phyloP scores from a whole-genome alignment of 169 alveolate species.

The Plasmodium berghei region DNA sequence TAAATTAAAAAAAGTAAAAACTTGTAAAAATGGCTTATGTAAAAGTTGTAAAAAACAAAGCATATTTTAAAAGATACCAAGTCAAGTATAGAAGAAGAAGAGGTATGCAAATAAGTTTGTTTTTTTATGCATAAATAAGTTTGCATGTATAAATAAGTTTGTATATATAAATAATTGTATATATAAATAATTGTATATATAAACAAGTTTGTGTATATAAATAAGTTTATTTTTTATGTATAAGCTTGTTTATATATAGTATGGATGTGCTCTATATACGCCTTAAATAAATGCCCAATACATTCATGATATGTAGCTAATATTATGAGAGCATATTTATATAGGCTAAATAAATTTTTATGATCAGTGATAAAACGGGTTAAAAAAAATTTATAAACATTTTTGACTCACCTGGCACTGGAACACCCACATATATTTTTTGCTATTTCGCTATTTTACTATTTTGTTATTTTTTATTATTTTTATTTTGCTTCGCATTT shows the following conservation, averaged over 20 bases:
- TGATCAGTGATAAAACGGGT: slow-evolving; percentile 72
- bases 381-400: slow-evolving; percentile 18
- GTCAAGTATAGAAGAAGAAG: slow-evolving; percentile 99
- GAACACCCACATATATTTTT: not conserved
- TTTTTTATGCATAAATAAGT: too few species aligned
- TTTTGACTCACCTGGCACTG: slow-evolving; percentile 74
- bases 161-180: too few species aligned
- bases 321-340: slow-evolving; percentile 49
- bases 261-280: slow-evolving; percentile 1
- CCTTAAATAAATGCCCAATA: slow-evolving; percentile 37
- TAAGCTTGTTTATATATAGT: too few species aligned
- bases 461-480: not conserved
- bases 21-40: slow-evolving; percentile 95
- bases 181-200: too few species aligned
- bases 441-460: not conserved
- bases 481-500: not conserved
- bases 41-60: slow-evolving; percentile 97
- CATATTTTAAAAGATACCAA: slow-evolving; percentile 99
- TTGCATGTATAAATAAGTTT: not conserved
- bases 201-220: not conserved
- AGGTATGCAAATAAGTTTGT: slow-evolving; percentile 78
- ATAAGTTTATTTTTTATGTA: too few species aligned
- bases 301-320: slow-evolving; percentile 17
- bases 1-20: slow-evolving; percentile 21
- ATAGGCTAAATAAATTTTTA: slow-evolving; percentile 50